Percentiles rank a stretch among this genome's conserved stretches.
Conservation (phyloP, 768 basidiomycete species). For the Tremella mesenterica region DNA sequence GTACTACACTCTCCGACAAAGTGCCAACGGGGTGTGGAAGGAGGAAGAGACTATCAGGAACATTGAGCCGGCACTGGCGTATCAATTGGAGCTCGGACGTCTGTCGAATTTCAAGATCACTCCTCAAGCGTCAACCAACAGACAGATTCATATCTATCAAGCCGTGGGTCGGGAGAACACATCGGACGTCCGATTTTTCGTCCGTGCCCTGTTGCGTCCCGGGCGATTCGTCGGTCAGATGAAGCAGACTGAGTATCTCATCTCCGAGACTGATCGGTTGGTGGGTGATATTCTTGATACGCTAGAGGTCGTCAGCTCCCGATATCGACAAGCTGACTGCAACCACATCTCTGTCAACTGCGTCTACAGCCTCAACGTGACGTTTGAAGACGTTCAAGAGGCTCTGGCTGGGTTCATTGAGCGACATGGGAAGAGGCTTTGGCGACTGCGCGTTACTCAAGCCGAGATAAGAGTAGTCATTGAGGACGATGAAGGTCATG, state of each 20-base stretch:
- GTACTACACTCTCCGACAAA: slow-evolving; percentile 81
- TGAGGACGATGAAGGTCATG: slow-evolving; percentile 89
- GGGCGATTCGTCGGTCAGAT: slow-evolving; percentile 85
- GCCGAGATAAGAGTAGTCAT: slow-evolving; percentile 93
- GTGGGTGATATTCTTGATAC: slow-evolving; percentile 90
- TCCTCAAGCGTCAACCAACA: slow-evolving; percentile 92
- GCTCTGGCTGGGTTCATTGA: slow-evolving; percentile 99
- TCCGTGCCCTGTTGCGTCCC: slow-evolving; percentile 90
- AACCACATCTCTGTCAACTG: slow-evolving; percentile 99
- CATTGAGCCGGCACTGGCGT: slow-evolving; percentile 94
- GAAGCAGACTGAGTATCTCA: slow-evolving; percentile 94
- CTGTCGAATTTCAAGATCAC: slow-evolving; percentile 93
- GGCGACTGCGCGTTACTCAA: slow-evolving; percentile 95
- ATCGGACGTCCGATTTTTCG: slow-evolving; percentile 95
- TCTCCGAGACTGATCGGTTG: slow-evolving; percentile 94
- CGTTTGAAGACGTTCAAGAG: slow-evolving; percentile 90
- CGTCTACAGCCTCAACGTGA: slow-evolving; percentile 88
- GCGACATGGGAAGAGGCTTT: slow-evolving; percentile 92
- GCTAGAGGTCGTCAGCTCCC: slow-evolving; percentile 81
- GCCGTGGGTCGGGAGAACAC: slow-evolving; percentile 92
- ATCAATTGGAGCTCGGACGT: slow-evolving; percentile 92
- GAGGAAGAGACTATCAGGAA: slow-evolving; percentile 97
- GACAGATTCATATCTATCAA: slow-evolving; percentile 97
- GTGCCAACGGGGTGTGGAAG: slow-evolving; percentile 57
- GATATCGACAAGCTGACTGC: slow-evolving; percentile 86